A percentile compares a stretch with the other conserved stretches of the same genome.
phyloP scores from a whole-genome alignment of 176 grass and related monocot species.

The Ensete ventricosum region DNA sequence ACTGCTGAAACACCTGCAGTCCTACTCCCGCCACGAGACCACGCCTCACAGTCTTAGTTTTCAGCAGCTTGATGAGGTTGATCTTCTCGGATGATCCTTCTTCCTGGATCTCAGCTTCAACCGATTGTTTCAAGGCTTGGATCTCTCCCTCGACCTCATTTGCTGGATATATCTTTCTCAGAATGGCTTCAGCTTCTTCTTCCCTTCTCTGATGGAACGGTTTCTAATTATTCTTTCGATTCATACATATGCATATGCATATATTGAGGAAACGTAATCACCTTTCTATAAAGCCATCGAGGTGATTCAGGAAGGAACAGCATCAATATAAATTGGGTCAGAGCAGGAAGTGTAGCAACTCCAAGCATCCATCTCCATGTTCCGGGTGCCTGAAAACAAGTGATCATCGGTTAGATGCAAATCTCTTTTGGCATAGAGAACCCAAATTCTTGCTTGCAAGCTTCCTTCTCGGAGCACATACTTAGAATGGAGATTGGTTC shows the following conservation, averaged over 20 bases:
- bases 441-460: too few species aligned
- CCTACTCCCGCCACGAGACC: constrained; percentile 61
- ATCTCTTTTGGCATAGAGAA: too few species aligned
- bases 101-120: constrained; percentile 45
- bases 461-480: too few species aligned
- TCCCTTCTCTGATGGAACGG: constrained; percentile 20
- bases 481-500: too few species aligned
- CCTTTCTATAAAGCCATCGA: constrained; percentile 75
- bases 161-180: constrained; percentile 45
- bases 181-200: constrained; percentile 53
- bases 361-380: constrained; percentile 97
- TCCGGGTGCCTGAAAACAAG: constrained; percentile 37
- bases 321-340: constrained; percentile 66
- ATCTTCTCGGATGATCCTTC: constrained; percentile 33
- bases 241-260: too few species aligned
- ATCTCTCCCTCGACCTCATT: constrained; percentile 54
- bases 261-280: neutral
- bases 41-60: constrained; percentile 36
- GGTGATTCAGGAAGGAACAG: constrained; percentile 65
- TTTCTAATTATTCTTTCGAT: too few species aligned
- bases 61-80: constrained; percentile 29
- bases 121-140: constrained; percentile 52
- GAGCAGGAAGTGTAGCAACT: constrained; percentile 56
- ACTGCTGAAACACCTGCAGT: constrained; percentile 72
- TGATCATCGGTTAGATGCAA: neutral